phyloP scores from a whole-genome alignment of 495 filamentous ascomycete species.

The Penicillium psychrofluorescens region DNA sequence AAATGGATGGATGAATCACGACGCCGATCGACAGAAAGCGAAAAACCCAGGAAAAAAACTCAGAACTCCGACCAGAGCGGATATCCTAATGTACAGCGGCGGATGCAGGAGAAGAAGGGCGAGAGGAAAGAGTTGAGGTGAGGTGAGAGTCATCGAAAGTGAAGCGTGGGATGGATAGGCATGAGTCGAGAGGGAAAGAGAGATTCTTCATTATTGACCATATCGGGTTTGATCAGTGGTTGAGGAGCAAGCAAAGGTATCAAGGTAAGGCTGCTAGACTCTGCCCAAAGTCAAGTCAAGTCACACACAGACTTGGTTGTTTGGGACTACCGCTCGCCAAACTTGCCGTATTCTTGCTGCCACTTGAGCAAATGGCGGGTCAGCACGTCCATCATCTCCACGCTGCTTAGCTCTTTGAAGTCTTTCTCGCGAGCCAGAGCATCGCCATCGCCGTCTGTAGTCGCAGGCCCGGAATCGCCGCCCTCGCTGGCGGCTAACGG shows the following conservation, averaged over 20 bases:
- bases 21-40: too few relatives aligned
- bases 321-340: slow-evolving; percentile 37
- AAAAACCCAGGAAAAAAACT: too few relatives aligned
- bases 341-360: slow-evolving; percentile 58
- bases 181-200: not conserved
- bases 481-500: slow-evolving; percentile 20
- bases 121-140: too few relatives aligned
- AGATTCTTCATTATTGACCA: slow-evolving; percentile 1
- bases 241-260: too few relatives aligned
- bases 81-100: too few relatives aligned
- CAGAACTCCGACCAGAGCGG: too few relatives aligned
- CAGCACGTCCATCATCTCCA: slow-evolving; percentile 79
- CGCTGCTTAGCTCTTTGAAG: slow-evolving; percentile 60
- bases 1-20: too few relatives aligned
- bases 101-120: too few relatives aligned
- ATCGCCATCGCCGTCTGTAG: slow-evolving; percentile 24
- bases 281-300: not conserved
- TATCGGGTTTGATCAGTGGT: too few relatives aligned
- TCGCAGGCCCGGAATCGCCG: slow-evolving; percentile 21
- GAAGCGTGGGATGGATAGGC: too few relatives aligned
- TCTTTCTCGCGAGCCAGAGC: slow-evolving; percentile 31
- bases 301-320: slow-evolving; percentile 1
- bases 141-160: too few relatives aligned
- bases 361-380: slow-evolving; percentile 70
- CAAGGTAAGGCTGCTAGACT: too few relatives aligned